These are phyloP conservation scores for Begonia masoniana DNA, from an alignment of 306 rosid genomes.

Conservation along the genomic window DNA sequence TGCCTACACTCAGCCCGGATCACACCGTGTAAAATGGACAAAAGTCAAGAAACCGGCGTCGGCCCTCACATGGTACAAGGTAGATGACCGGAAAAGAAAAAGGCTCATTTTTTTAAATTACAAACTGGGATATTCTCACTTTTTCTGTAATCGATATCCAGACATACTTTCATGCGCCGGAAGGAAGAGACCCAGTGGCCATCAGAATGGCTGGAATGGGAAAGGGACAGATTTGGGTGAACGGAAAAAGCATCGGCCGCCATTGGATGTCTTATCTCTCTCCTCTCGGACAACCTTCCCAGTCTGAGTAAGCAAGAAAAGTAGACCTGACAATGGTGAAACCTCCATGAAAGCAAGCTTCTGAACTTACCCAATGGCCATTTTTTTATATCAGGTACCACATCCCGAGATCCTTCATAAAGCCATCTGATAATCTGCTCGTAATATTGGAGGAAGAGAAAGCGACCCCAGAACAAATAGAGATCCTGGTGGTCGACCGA, in stretches of 20 bases:
- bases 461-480: slow-evolving; percentile 24
- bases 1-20: slow-evolving; percentile 36
- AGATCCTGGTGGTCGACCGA: slow-evolving; percentile 45
- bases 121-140: background rate
- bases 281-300: slow-evolving; percentile 39
- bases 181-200: slow-evolving; percentile 56
- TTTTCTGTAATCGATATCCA: slow-evolving; percentile 12
- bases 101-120: too few relatives aligned
- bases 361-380: too few relatives aligned
- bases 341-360: too few relatives aligned
- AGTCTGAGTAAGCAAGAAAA: slow-evolving; percentile 43
- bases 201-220: slow-evolving; percentile 69
- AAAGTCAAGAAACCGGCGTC: slow-evolving; percentile 10
- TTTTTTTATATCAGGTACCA: slow-evolving; percentile 39
- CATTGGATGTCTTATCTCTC: slow-evolving; percentile 68
- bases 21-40: slow-evolving; percentile 31
- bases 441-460: slow-evolving; percentile 64
- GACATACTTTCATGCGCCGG: slow-evolving; percentile 58
- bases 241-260: slow-evolving; percentile 68
- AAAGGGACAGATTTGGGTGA: slow-evolving; percentile 77
- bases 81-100: slow-evolving; percentile 11
- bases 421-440: slow-evolving; percentile 36
- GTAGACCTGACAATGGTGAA: too few relatives aligned
- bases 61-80: slow-evolving; percentile 71
- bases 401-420: slow-evolving; percentile 58